Base-by-base conservation (phyloP, 345 rosid species). In the Salix brachista region DNA sequence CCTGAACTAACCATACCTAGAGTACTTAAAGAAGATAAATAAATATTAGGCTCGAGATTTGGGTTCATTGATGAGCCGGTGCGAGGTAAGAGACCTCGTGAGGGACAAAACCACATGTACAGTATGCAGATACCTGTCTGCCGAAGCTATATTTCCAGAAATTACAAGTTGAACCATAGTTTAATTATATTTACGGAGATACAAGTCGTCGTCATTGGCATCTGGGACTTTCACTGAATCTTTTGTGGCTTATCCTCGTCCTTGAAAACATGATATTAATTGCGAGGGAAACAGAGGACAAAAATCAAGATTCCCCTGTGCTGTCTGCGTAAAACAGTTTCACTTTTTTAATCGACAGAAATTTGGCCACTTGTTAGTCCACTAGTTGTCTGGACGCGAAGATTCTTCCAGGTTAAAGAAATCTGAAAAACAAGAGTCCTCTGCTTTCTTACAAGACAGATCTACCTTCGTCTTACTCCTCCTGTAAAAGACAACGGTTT, bases 291-390 rank as follows among this genome's bases (percentile, higher is more conserved):
- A 58, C 30, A 32, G 42, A 41, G 68, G 75, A 74, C 77, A 75
- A 80, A 58, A 71, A 44, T 81, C 82, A 72, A 75, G 86, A 84
- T 84, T 83, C 86, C 77, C 66, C 23, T 18, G 14, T 50, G 14
- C 50, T 42, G 78, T 72, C 82, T 67, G 50, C 75, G 48, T 34
- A 48, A 60, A 50, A 32, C 34, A n/a, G 48, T 60, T 46, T 10
- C 1, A 2, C 58, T 17, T 26, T 42, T 73, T 32, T 6, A 73
- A 76, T 70, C 71, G 25, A 4, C 42, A 73, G 42, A 26, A 62
- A 70, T 48, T 71, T 75, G 78, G 75, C 69, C 74, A 68, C 69
- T 75, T 72, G 78, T 65, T 44, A 30, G 50, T 60, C 73, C 77
- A 48, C 42, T 52, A 18, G 28, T 52, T 78, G 78, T 80, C 84